Evolutionary conservation across 305 asterid species (phyloP), one percentile per base, ranked within the genome.

Genomic region (Solanum hybrid): DNA sequence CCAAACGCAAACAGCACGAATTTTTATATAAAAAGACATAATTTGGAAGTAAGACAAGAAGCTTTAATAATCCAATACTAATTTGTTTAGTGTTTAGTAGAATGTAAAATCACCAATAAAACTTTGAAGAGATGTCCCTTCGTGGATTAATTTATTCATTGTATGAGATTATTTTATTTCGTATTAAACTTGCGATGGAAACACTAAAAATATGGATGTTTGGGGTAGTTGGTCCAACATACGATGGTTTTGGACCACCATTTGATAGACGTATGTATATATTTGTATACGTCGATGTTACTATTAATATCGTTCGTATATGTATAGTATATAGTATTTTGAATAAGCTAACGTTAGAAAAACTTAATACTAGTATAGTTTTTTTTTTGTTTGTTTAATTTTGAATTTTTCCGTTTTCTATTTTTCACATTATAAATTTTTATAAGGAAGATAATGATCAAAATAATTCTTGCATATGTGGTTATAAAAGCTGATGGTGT

Each of bases 181-280:
- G 69, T 89, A 42, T 13, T 35, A 74, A 37, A 69, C 18, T 90
- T 26, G 61, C 12, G 77, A 83, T 77, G 90, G 83, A 89, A 71
- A 83, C 82, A 91, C 89, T 9, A 80, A 42, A 88, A 87, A 80
- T 88, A 86, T 90, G 91, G 79, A 89, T 91, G 89, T 89, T 88
- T 9, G 81, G 89, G 86, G 5, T 51, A n/a, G 67, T 85, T 74
- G 83, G 2, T 20, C 11, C 2, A 57, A 57, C 11, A 57, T 16
- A 57, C 4, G 10, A 7, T 67, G 83, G 73, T 92, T 89, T 92
- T 90, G 90, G 91, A 90, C 92, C 89, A 84, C 37, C 28, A 85
- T 76, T 74, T 35, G 64, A n/a, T 34, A 74, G 20, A 57, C 2
- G 2, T 3, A 8, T 18, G 22, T 46, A 46, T 0, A 14, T 46